Conservation (phyloP, 1,284 basidiomycete species). For the Tilletia indica region DNA sequence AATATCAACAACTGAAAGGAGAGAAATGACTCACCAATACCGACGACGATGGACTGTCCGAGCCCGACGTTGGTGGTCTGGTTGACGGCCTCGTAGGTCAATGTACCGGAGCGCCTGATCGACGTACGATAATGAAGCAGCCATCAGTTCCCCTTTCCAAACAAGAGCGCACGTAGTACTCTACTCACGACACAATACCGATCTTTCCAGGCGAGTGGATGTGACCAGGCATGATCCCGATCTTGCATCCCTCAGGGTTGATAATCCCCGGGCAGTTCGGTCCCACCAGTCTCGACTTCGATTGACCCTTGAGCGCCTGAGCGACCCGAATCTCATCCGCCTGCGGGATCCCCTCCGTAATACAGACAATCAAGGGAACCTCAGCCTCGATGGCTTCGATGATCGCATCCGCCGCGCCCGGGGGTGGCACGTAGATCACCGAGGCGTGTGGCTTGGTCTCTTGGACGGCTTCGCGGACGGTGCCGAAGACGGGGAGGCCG, state of each 20-base stretch:
- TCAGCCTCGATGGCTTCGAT: constrained; percentile 55
- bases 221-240: constrained; percentile 98
- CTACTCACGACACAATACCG: constrained; percentile 77
- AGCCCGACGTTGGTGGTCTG: constrained; percentile 95
- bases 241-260: constrained; percentile 92
- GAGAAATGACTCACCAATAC: constrained; percentile 68
- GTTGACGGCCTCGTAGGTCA: constrained; percentile 57
- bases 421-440: constrained; percentile 54
- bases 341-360: constrained; percentile 56
- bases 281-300: constrained; percentile 76
- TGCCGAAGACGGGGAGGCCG: constrained; percentile 90
- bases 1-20: background rate
- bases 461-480: constrained; percentile 72
- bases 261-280: constrained; percentile 99
- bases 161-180: too few relatives aligned
- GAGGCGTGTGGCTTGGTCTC: constrained; percentile 52
- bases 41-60: constrained; percentile 93
- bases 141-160: background rate
- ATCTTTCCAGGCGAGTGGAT: constrained; percentile 87
- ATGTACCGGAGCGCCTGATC: constrained; percentile 44
- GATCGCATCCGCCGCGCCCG: constrained; percentile 54
- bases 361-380: constrained; percentile 52
- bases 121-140: constrained; percentile 13
- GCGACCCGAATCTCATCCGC: constrained; percentile 64
- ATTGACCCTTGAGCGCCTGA: constrained; percentile 90